phyloP scores from a whole-genome alignment of 2,329 filamentous ascomycete species.

The Trichoderma lentiforme region DNA sequence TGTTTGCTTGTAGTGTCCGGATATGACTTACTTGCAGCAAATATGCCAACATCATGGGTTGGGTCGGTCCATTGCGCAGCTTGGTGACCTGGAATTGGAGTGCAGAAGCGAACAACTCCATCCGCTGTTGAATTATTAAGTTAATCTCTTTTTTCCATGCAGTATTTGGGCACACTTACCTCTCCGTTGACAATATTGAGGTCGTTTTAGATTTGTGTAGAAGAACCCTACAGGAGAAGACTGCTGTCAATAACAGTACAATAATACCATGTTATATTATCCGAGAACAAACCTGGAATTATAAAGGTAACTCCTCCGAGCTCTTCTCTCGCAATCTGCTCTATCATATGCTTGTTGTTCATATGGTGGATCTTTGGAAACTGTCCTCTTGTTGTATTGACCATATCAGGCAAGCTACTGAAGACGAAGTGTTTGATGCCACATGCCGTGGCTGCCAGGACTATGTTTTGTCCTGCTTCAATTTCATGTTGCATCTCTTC shows the following conservation, averaged over 20 bases:
- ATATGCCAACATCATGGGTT: background rate
- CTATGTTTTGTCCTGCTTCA: background rate
- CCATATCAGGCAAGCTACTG: background rate
- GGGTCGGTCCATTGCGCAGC: background rate
- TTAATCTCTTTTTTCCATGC: background rate
- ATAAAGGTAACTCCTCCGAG: background rate
- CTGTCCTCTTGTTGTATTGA: background rate
- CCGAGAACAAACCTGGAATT: background rate
- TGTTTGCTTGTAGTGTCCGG: background rate
- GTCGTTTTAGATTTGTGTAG: background rate
- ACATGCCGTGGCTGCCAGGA: background rate
- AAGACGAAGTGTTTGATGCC: background rate
- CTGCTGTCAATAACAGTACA: background rate
- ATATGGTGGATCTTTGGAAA: background rate
- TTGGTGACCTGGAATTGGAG: background rate
- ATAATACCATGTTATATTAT: fast-evolving
- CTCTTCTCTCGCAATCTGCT: background rate
- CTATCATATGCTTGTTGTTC: background rate
- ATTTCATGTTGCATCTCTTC: background rate
- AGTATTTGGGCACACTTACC: background rate
- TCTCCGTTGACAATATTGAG: background rate
- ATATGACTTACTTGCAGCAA: background rate
- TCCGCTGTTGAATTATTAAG: background rate
- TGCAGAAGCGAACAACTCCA: background rate
- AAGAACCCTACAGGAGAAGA: background rate